These are phyloP conservation scores for Cupressus sempervirens DNA, from an alignment of 75 land plant species.

Conservation along the genomic window DNA sequence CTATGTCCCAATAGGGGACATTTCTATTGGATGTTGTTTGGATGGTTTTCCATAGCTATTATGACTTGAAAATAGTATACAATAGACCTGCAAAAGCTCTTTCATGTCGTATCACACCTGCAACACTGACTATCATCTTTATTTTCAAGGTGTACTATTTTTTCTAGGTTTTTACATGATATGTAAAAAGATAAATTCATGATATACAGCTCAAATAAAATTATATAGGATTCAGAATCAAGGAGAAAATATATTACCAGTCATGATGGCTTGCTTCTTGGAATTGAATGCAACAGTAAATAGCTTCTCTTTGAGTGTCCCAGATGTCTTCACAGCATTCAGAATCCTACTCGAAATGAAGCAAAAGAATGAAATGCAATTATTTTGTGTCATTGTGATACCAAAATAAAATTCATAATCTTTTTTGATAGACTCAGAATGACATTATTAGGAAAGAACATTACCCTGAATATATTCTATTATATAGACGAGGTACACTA, in stretches of 20 bases:
- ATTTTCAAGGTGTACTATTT: neutral
- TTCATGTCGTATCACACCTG: no score
- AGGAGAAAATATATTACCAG: conserved; percentile 41
- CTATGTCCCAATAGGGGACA: no score
- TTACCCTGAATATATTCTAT: conserved; percentile 94
- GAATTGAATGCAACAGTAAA: conserved; percentile 95
- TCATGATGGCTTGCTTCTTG: conserved; percentile 83
- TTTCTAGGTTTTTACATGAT: neutral
- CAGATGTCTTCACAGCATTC: conserved; percentile 88
- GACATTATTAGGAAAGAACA: neutral
- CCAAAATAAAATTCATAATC: neutral
- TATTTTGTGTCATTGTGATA: neutral
- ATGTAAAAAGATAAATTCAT: neutral
- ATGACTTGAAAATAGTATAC: no score
- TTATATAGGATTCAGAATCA: neutral
- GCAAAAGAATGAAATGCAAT: neutral
- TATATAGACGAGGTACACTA: conserved; percentile 96
- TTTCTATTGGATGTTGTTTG: no score
- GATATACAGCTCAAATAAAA: neutral
- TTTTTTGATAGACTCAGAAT: neutral
- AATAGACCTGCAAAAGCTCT: no score
- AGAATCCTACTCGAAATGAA: conserved; percentile 47
- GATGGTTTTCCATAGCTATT: no score
- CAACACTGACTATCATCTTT: no score
- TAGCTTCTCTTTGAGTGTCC: conserved; percentile 71